Evolutionary conservation across 1,284 basidiomycete genomes (phyloP).

Genomic region (Tilletia horrida): DNA sequence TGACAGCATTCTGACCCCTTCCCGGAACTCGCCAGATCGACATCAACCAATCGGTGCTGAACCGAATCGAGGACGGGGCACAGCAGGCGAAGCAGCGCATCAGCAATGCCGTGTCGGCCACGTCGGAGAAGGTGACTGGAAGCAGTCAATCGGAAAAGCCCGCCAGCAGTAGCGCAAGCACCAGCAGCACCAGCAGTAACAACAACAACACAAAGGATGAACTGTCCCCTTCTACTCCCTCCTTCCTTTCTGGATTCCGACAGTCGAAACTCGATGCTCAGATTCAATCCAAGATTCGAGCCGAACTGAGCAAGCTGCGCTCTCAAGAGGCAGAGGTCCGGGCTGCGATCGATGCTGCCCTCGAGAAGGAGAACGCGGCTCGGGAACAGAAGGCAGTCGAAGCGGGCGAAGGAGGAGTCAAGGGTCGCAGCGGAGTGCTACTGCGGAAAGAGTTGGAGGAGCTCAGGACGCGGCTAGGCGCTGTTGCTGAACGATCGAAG

Average conservation of each 20-base stretch:
- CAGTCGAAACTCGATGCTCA: conserved; percentile 43
- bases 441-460: conserved; percentile 46
- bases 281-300: conserved; percentile 46
- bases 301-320: conserved; percentile 43
- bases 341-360: conserved; percentile 45
- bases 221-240: not conserved
- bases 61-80: not conserved
- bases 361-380: conserved; percentile 49
- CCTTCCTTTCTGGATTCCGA: conserved; percentile 24
- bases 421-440: conserved; percentile 44
- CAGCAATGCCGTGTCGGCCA: not conserved
- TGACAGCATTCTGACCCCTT: too few species aligned
- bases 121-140: conserved; percentile 1
- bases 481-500: not conserved
- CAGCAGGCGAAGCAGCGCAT: conserved; percentile 6
- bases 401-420: conserved; percentile 23
- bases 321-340: conserved; percentile 48
- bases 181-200: too few species aligned
- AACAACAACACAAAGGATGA: not conserved
- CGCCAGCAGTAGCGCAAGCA: not conserved
- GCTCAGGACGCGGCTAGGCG: conserved; percentile 22
- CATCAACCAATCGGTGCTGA: not conserved
- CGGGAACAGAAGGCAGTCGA: conserved; percentile 34
- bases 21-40: too few species aligned
- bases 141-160: not conserved